Evolutionary conservation across 2,329 filamentous ascomycete species (phyloP).

Genomic region (Pseudopyricularia javanii): DNA sequence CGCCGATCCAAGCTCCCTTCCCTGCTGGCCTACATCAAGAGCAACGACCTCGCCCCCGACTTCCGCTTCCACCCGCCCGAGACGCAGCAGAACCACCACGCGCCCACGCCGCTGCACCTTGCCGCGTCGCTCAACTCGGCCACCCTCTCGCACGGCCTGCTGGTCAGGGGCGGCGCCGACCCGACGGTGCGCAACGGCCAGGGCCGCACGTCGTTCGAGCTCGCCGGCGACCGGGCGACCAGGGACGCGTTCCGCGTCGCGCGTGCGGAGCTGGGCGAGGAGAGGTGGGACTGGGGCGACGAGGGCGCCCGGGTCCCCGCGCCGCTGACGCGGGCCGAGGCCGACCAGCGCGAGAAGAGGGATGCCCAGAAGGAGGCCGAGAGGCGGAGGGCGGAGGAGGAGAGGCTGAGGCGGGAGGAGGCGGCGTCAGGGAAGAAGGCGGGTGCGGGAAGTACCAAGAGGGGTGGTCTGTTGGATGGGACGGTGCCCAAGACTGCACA

Average conservation of each 20-base stretch:
- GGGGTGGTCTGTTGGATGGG: slow-evolving; percentile 32
- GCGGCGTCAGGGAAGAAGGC: slow-evolving; percentile 29
- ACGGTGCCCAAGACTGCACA: slow-evolving; percentile 59
- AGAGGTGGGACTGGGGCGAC: slow-evolving; percentile 63
- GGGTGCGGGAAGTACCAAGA: slow-evolving; percentile 19
- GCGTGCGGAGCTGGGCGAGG: slow-evolving; percentile 68
- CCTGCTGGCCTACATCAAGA: slow-evolving; percentile 70
- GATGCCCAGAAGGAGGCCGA: slow-evolving; percentile 63
- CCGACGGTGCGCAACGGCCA: slow-evolving; percentile 61
- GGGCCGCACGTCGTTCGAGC: slow-evolving; percentile 75
- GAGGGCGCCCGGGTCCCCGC: slow-evolving; percentile 59
- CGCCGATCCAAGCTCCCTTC: slow-evolving; percentile 83
- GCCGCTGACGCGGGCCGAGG: slow-evolving; percentile 58
- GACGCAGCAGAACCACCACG: slow-evolving; percentile 58
- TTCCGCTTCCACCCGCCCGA: slow-evolving; percentile 66
- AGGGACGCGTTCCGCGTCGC: slow-evolving; percentile 87
- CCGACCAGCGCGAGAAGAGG: slow-evolving; percentile 52
- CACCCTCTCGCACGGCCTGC: slow-evolving; percentile 63
- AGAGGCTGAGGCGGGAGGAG: slow-evolving; percentile 54
- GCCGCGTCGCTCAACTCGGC: slow-evolving; percentile 72
- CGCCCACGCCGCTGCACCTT: slow-evolving; percentile 73
- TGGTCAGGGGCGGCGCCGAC: slow-evolving; percentile 63
- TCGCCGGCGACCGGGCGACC: slow-evolving; percentile 74
- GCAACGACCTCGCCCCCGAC: slow-evolving; percentile 54
- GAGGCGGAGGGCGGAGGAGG: slow-evolving; percentile 61